Evolutionary conservation across 176 grass and related monocot genomes (phyloP).

Genomic region (Elaeis guineensis): DNA sequence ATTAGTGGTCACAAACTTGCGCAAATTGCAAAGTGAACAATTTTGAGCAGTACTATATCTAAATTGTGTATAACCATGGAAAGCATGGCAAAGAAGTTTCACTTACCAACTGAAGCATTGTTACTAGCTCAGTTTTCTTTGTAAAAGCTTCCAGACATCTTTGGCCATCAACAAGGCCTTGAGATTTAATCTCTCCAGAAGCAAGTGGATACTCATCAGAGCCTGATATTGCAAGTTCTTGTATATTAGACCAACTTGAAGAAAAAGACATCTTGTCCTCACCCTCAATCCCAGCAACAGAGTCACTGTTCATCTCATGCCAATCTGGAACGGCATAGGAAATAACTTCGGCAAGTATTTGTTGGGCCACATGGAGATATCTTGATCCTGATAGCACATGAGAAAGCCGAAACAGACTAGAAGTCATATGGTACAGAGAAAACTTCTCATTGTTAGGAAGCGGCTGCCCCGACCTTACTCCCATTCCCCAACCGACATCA

Average conservation of each 20-base stretch:
- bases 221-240: constrained; percentile 19
- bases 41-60: too few relatives aligned
- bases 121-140: constrained; percentile 39
- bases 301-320: constrained; percentile 1
- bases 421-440: constrained; percentile 4
- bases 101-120: constrained; percentile 51
- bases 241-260: constrained; percentile 25
- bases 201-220: constrained; percentile 11
- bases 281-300: constrained; percentile 1
- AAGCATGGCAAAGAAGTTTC: neutral
- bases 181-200: constrained; percentile 21
- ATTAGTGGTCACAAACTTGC: too few relatives aligned
- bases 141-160: constrained; percentile 18
- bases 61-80: too few relatives aligned
- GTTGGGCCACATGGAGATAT: constrained; percentile 48
- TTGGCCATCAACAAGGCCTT: neutral
- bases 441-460: neutral
- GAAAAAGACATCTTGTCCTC: constrained; percentile 25
- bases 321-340: constrained; percentile 30
- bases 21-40: too few relatives aligned
- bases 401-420: constrained; percentile 24
- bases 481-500: neutral
- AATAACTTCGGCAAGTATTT: constrained; percentile 47
- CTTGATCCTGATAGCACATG: constrained; percentile 40
- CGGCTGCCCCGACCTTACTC: neutral